These are phyloP conservation scores for Candolleomyces aberdarensis DNA, from an alignment of 768 basidiomycete species.

Conservation along the genomic window DNA sequence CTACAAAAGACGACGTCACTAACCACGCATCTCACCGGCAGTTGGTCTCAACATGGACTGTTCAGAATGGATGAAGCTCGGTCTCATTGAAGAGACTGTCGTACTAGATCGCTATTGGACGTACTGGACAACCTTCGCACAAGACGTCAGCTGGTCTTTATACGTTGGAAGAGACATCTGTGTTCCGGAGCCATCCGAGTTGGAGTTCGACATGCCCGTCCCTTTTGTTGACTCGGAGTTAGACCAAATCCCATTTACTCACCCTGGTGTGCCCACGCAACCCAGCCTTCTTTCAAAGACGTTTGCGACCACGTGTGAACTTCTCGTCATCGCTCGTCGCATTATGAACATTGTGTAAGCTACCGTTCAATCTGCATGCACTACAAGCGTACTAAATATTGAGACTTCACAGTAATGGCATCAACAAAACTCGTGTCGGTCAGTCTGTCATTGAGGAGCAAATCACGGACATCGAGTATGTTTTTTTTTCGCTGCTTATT, in stretches of 20 bases:
- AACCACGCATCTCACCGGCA: constrained; percentile 17
- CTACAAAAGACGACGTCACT: background rate
- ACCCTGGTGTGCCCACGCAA: constrained; percentile 39
- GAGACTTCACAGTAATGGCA: constrained; percentile 34
- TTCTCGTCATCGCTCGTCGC: constrained; percentile 44
- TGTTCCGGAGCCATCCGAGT: constrained; percentile 32
- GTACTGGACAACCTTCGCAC: constrained; percentile 1
- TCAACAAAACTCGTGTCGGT: constrained; percentile 36
- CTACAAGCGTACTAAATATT: background rate
- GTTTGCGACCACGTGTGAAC: constrained; percentile 46
- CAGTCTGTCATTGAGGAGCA: constrained; percentile 41
- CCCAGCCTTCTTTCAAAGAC: constrained; percentile 41
- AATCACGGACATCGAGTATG: constrained; percentile 54
- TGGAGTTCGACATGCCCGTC: constrained; percentile 35
- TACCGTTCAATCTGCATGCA: background rate
- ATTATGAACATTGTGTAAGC: constrained; percentile 59
- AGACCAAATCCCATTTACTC: constrained; percentile 45
- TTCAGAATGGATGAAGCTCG: constrained; percentile 51
- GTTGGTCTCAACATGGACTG: constrained; percentile 59
- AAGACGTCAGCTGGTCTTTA: constrained; percentile 65
- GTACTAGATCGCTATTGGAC: constrained; percentile 41
- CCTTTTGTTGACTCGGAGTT: constrained; percentile 47
- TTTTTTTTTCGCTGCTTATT: too few relatives aligned
- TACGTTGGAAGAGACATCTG: constrained; percentile 64
- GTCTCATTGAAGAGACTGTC: constrained; percentile 48